These are phyloP conservation scores for Coemansia sp. DNA, from an alignment of 192 early-diverging fungal species.

Conservation along the genomic window DNA sequence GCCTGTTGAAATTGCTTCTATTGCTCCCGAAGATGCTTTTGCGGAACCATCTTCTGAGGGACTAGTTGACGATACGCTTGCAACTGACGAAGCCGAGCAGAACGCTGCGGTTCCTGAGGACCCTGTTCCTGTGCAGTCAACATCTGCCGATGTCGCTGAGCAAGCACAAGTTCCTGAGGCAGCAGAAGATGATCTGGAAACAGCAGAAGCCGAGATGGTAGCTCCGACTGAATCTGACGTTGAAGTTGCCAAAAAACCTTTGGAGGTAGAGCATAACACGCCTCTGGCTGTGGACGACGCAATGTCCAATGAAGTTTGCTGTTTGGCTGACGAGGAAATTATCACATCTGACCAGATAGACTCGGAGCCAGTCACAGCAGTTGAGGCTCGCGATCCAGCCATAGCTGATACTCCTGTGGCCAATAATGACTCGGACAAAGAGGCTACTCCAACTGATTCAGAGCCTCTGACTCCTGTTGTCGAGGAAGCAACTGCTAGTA, in stretches of 20 bases:
- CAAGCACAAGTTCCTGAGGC: neutral
- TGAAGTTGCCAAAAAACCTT: neutral
- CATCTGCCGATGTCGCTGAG: neutral
- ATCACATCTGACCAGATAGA: neutral
- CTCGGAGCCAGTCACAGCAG: slow-evolving; percentile 1
- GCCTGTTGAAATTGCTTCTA: slow-evolving; percentile 2
- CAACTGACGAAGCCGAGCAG: neutral
- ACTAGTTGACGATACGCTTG: neutral
- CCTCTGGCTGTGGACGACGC: neutral
- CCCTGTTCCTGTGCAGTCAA: neutral
- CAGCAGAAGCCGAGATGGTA: no score
- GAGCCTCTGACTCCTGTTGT: neutral
- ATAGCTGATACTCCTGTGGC: neutral
- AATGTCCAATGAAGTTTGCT: neutral
- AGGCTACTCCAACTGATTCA: neutral
- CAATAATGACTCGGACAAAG: neutral
- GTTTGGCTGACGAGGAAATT: neutral
- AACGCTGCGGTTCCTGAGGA: slow-evolving; percentile 10
- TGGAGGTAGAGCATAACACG: neutral
- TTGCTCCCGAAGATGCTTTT: neutral
- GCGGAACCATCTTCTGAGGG: slow-evolving; percentile 5
- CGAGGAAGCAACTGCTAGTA: neutral
- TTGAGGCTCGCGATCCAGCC: neutral
- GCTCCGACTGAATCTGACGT: neutral
- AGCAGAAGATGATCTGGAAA: neutral